Conservation (phyloP, 2,329 filamentous ascomycete species). For the Trichophyton simii region DNA sequence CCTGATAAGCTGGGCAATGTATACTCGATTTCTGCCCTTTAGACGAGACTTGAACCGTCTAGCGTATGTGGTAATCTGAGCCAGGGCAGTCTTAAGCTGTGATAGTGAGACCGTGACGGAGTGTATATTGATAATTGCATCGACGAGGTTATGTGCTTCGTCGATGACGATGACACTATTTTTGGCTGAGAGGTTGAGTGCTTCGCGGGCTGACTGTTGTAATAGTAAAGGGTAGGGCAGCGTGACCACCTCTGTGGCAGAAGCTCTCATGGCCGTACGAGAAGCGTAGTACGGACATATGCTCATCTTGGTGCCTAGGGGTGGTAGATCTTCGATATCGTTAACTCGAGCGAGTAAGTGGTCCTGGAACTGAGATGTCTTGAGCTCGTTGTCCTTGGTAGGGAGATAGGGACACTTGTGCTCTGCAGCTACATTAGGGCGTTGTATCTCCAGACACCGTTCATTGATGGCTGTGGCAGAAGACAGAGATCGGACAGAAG, state of each 20-base stretch:
- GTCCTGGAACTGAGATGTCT: slow-evolving; percentile 73
- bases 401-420: slow-evolving; percentile 67
- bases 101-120: slow-evolving; percentile 61
- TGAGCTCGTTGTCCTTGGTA: slow-evolving; percentile 57
- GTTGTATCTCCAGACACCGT: slow-evolving; percentile 77
- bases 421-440: slow-evolving; percentile 48
- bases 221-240: slow-evolving; percentile 83
- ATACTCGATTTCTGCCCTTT: slow-evolving; percentile 82
- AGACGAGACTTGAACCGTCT: slow-evolving; percentile 77
- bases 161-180: slow-evolving; percentile 89
- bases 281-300: slow-evolving; percentile 97
- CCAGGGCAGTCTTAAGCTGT: slow-evolving; percentile 60
- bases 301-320: slow-evolving; percentile 61
- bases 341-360: slow-evolving; percentile 69
- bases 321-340: slow-evolving; percentile 83
- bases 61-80: slow-evolving; percentile 69
- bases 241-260: slow-evolving; percentile 58
- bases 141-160: slow-evolving; percentile 96
- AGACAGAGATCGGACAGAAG: slow-evolving; percentile 58
- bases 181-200: slow-evolving; percentile 73
- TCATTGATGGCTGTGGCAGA: slow-evolving; percentile 79
- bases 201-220: slow-evolving; percentile 75
- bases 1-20: slow-evolving; percentile 75
- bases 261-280: slow-evolving; percentile 63
- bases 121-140: slow-evolving; percentile 78